Evolutionary conservation across 2,329 filamentous ascomycete genomes (phyloP).

Genomic region (Talaromyces piceae): DNA sequence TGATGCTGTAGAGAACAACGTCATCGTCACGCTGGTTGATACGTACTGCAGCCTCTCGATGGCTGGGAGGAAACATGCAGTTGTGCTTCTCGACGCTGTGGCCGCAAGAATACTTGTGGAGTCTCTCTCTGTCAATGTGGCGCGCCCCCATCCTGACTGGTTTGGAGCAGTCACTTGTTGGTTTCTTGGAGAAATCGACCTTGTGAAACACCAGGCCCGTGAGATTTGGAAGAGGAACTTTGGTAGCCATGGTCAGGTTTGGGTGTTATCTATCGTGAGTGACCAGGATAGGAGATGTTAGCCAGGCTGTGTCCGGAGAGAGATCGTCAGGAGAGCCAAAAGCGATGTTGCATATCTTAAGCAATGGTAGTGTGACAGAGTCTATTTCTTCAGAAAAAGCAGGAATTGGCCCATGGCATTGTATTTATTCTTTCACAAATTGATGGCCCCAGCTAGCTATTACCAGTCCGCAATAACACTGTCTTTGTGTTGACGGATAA

Average conservation of each 20-base stretch:
- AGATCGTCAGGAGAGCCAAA: background rate
- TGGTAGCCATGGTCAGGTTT: background rate
- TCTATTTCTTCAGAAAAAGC: too few species aligned
- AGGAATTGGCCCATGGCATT: too few species aligned
- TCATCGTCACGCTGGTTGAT: background rate
- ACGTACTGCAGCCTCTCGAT: background rate
- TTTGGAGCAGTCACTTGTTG: background rate
- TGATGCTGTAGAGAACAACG: background rate
- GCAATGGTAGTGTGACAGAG: too few species aligned
- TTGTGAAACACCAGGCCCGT: too few species aligned
- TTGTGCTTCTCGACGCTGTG: slow-evolving; percentile 6
- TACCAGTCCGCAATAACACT: background rate
- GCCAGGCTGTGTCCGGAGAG: background rate
- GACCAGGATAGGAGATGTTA: background rate
- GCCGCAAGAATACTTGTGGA: slow-evolving; percentile 3
- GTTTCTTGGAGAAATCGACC: background rate
- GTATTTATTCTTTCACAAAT: too few species aligned
- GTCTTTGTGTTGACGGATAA: background rate
- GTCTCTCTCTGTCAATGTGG: background rate
- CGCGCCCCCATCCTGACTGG: background rate
- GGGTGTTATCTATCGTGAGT: background rate
- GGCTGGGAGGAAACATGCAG: slow-evolving; percentile 7
- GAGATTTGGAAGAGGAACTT: background rate
- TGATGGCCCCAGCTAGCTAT: too few species aligned
- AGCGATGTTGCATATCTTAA: background rate